Evolutionary conservation across 768 basidiomycete genomes (phyloP).

Genomic region (Boletus eberwhitei): DNA sequence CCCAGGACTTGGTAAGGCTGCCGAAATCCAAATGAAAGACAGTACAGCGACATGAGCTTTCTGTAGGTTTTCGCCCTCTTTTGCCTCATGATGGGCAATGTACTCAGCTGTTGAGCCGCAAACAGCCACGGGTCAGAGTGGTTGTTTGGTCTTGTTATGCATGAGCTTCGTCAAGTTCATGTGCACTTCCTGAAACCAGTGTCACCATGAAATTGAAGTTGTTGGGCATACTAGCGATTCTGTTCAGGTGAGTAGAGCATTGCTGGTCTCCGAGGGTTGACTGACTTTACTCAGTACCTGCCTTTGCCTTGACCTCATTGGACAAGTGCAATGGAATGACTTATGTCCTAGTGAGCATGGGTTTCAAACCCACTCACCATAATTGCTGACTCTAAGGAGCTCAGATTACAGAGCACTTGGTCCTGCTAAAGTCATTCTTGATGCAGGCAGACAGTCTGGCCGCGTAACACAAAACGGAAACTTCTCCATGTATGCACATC

Average conservation of each 20-base stretch:
- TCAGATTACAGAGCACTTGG: conserved; percentile 44
- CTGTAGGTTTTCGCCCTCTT: conserved; percentile 93
- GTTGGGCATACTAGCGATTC: conserved; percentile 6
- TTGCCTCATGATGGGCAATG: conserved; percentile 67
- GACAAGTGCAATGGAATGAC: conserved; percentile 70
- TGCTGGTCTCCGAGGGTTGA: not conserved
- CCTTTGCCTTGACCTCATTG: conserved; percentile 54
- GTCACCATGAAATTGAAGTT: conserved; percentile 16
- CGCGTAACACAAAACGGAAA: conserved; percentile 54
- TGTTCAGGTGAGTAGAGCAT: conserved; percentile 13
- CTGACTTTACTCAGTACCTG: conserved; percentile 14
- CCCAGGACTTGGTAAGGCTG: conserved; percentile 93
- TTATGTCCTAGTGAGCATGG: conserved; percentile 52
- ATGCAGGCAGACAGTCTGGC: conserved; percentile 53
- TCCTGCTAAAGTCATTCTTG: conserved; percentile 55
- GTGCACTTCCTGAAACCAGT: not conserved
- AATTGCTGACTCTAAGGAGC: conserved; percentile 11
- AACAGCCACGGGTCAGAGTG: too few relatives aligned
- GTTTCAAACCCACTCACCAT: conserved; percentile 12
- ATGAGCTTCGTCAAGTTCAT: not conserved
- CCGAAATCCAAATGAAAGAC: conserved; percentile 82
- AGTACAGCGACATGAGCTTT: conserved; percentile 91
- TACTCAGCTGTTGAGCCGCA: not conserved
- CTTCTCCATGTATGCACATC: conserved; percentile 59
- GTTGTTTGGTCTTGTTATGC: conserved; percentile 29